A percentile compares a stretch with the other conserved stretches of the same genome.
Evolutionary conservation across 2,329 filamentous ascomycete genomes (phyloP).

Genomic region (Fusarium sp.): DNA sequence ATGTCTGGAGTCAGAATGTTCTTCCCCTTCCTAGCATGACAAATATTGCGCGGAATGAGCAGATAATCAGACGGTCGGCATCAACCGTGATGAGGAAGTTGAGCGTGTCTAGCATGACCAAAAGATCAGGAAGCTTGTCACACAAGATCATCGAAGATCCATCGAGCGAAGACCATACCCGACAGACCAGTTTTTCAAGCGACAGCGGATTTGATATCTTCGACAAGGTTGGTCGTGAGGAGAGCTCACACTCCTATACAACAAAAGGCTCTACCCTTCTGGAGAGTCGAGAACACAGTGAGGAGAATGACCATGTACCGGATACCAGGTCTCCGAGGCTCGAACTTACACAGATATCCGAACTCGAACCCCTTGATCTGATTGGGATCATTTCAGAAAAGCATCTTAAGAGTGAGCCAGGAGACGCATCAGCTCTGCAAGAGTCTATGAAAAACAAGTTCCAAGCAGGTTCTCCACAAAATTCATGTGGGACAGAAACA

Average conservation of each 20-base stretch:
- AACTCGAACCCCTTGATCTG: constrained; percentile 19
- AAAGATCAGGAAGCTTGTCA: constrained; percentile 72
- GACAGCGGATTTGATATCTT: constrained; percentile 22
- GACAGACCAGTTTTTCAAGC: constrained; percentile 28
- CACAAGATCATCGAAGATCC: constrained; percentile 31
- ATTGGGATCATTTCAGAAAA: constrained; percentile 7
- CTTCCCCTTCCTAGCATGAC: constrained; percentile 88
- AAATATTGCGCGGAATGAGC: constrained; percentile 73
- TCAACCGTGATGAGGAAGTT: constrained; percentile 90
- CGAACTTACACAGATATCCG: constrained; percentile 16
- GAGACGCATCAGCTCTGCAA: constrained; percentile 1
- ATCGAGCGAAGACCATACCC: constrained; percentile 15
- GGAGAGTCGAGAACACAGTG: constrained; percentile 16
- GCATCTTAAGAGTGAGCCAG: neutral
- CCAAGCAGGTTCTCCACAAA: constrained; percentile 11
- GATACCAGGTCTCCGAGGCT: constrained; percentile 10
- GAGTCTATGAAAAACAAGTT: constrained; percentile 25
- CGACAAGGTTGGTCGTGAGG: constrained; percentile 13
- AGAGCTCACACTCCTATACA: constrained; percentile 24
- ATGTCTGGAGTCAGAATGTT: constrained; percentile 86
- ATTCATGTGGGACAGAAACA: constrained; percentile 13
- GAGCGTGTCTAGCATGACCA: constrained; percentile 83
- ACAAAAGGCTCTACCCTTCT: constrained; percentile 23
- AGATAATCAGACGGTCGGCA: constrained; percentile 81
- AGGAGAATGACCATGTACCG: constrained; percentile 5